These are phyloP conservation scores for Collybia sp. DNA, from an alignment of 768 basidiomycete species.

Conservation along the genomic window DNA sequence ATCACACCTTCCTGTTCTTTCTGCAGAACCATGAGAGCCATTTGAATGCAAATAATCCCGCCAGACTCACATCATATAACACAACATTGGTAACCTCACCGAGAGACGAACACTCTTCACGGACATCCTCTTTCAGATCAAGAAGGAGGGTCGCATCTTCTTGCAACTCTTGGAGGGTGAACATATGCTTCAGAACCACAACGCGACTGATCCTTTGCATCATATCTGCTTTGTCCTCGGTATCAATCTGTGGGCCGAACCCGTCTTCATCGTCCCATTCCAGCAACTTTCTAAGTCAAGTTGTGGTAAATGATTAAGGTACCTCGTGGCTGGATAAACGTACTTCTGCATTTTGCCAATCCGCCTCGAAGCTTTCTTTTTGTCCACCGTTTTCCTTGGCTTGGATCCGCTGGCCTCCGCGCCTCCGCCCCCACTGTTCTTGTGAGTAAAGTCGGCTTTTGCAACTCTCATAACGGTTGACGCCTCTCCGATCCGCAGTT, in stretches of 20 bases:
- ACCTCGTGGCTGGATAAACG: conserved; percentile 8
- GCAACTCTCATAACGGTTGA: conserved; percentile 69
- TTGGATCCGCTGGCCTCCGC: conserved; percentile 34
- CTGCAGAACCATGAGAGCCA: conserved; percentile 32
- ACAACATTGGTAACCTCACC: conserved; percentile 96
- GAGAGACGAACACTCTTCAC: conserved; percentile 85
- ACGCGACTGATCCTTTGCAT: conserved; percentile 64
- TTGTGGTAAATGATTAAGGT: conserved; percentile 1
- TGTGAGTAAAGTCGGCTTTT: conserved; percentile 77
- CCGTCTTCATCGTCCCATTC: conserved; percentile 97
- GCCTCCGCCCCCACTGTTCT: conserved; percentile 38
- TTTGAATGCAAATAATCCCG: background rate
- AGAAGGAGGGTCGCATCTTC: conserved; percentile 82
- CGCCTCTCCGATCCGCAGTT: conserved; percentile 78
- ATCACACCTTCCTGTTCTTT: conserved; percentile 91
- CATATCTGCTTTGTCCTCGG: conserved; percentile 42
- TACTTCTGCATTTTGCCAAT: conserved; percentile 90
- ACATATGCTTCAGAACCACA: conserved; percentile 95
- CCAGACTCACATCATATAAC: conserved; percentile 80
- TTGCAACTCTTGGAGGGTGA: conserved; percentile 79
- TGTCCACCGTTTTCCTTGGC: conserved; percentile 64
- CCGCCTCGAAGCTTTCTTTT: conserved; percentile 69
- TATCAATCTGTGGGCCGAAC: conserved; percentile 68
- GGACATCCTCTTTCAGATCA: conserved; percentile 94
- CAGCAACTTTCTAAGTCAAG: conserved; percentile 64